Percentiles rank a stretch among this genome's conserved stretches.
Conservation (phyloP, 345 rosid genomes). For the Trapa incisa region DNA sequence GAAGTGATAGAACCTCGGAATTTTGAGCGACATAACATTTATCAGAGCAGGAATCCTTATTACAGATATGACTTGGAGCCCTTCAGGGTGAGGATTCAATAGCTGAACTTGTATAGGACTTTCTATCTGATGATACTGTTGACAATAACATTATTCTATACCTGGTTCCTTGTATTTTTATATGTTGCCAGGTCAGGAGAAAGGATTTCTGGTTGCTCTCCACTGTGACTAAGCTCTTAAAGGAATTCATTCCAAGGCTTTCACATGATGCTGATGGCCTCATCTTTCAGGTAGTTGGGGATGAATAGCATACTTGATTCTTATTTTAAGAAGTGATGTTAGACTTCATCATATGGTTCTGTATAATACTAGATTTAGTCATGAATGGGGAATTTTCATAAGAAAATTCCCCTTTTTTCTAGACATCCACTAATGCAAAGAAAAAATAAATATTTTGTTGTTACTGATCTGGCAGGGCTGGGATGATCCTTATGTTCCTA, state of each 20-base stretch:
- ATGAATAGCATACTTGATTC: background rate
- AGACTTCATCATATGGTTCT: background rate
- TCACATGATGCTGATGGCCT: constrained; percentile 98
- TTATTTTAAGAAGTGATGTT: background rate
- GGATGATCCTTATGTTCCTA: constrained; percentile 97
- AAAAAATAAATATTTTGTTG: background rate
- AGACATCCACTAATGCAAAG: background rate
- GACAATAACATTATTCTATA: background rate
- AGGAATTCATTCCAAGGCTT: constrained; percentile 86
- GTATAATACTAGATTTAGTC: background rate
- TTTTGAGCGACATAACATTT: constrained; percentile 52
- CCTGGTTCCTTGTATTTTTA: constrained; percentile 2
- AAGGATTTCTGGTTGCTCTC: constrained; percentile 97
- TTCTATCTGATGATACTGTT: background rate
- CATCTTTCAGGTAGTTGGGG: constrained; percentile 70
- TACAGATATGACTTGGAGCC: constrained; percentile 93
- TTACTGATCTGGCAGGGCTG: constrained; percentile 58
- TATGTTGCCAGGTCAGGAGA: constrained; percentile 66
- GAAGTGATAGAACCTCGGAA: constrained; percentile 93
- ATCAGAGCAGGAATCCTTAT: constrained; percentile 55
- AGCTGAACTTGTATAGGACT: background rate
- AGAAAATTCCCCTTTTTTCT: background rate
- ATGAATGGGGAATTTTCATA: background rate
- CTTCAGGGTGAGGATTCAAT: constrained; percentile 59
- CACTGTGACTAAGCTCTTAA: constrained; percentile 70